A percentile compares a stretch with the other conserved stretches of the same genome.
Conservation (phyloP, 1,284 basidiomycete genomes). For the Cystobasidium pallidum region DNA sequence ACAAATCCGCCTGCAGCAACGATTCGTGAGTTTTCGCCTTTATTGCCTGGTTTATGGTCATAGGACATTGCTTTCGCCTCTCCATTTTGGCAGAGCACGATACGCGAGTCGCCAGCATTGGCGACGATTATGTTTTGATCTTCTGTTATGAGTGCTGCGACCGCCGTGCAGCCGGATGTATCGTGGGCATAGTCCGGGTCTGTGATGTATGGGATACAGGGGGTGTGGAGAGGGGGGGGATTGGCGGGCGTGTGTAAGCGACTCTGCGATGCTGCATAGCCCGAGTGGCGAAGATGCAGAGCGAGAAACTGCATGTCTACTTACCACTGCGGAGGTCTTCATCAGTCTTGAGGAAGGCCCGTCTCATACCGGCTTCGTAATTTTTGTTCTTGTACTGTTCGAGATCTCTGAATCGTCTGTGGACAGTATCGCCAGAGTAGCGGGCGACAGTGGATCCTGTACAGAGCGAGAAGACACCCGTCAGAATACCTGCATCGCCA, state of each 20-base stretch:
- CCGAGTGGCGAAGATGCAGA: neutral
- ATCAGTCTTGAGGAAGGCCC: conserved; percentile 90
- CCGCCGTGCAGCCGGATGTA: conserved; percentile 95
- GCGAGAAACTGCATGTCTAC: conserved; percentile 51
- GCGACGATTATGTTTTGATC: conserved; percentile 78
- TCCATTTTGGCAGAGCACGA: conserved; percentile 84
- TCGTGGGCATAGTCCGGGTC: conserved; percentile 86
- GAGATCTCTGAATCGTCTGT: conserved; percentile 74
- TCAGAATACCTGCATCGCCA: too few relatives aligned
- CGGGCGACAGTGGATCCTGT: conserved; percentile 83
- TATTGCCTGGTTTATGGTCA: conserved; percentile 94
- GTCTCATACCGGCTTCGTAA: conserved; percentile 79
- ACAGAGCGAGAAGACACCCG: neutral
- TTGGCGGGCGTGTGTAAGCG: neutral
- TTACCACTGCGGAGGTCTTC: conserved; percentile 85
- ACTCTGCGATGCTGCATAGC: neutral
- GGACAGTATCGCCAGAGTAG: conserved; percentile 87
- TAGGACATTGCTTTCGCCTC: conserved; percentile 83
- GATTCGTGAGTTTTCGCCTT: conserved; percentile 83
- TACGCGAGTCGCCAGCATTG: conserved; percentile 95
- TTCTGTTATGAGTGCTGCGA: conserved; percentile 82
- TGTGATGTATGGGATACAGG: conserved; percentile 59
- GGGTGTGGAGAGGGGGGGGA: conserved; percentile 13
- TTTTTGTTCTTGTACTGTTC: conserved; percentile 71
- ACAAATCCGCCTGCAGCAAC: conserved; percentile 93